phyloP scores from a whole-genome alignment of 495 filamentous ascomycete species.

The Lindgomyces ingoldianus region DNA sequence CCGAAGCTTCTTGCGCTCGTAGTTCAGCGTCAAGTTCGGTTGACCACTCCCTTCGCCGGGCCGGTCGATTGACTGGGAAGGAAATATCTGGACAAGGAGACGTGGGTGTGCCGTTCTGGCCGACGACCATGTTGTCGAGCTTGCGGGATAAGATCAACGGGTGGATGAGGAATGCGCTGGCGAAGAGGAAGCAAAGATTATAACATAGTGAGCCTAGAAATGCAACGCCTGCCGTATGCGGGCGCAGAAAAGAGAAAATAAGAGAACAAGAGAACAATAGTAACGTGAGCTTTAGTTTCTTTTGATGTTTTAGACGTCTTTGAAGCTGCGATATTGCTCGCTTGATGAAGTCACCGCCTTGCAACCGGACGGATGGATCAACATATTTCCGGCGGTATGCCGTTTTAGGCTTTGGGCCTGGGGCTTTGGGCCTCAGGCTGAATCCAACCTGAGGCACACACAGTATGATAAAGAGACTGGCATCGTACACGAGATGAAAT shows the following conservation, averaged over 20 bases:
- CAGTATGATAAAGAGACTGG: no score
- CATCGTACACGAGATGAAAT: no score
- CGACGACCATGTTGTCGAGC: constrained; percentile 2
- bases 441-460: no score
- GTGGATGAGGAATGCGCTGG: not conserved
- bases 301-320: constrained; percentile 2
- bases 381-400: no score
- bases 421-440: no score
- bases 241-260: not conserved
- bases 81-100: constrained; percentile 33
- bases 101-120: constrained; percentile 7
- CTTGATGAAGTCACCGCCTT: no score
- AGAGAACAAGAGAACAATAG: constrained; percentile 22
- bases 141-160: no score
- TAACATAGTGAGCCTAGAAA: constrained; percentile 7
- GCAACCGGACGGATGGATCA: no score
- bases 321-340: not conserved
- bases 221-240: not conserved
- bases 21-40: constrained; percentile 30
- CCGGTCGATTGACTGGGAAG: constrained; percentile 30
- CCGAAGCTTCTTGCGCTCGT: constrained; percentile 29
- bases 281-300: constrained; percentile 6
- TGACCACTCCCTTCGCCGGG: constrained; percentile 22
- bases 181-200: not conserved
- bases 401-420: no score